Evolutionary conservation across 2,329 filamentous ascomycete genomes (phyloP), one percentile per base, ranked within the genome.

Genomic region (Sporothrix variecibatus): DNA sequence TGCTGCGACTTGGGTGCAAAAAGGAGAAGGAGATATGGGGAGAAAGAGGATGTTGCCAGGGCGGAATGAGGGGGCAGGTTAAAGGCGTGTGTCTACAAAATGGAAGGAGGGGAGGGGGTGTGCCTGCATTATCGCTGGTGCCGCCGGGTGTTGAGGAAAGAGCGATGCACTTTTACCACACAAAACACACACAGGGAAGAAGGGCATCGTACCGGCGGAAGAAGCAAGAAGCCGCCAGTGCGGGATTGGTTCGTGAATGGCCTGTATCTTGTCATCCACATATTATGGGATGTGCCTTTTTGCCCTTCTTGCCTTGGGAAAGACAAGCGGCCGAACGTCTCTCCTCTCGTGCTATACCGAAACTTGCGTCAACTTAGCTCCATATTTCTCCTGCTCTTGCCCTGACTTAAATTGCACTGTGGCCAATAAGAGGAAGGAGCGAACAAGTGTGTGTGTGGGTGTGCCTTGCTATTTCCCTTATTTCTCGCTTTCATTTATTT

Each of bases 301-400:
- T 28, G 26, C 43, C 58, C 49, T 38, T 56, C 20, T 67, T 12
- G 40, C 31, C 38, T 71, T 75, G 68, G 62, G 65, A 64, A 51
- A 51, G 53, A 71, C 56, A 40, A 53, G 69, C 43, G 73, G 56
- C 65, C 60, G 65, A 65, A 26, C 31, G 46, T 67, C 38, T 46
- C 71, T 40, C 38, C 28, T 12, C 26, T 46, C 31, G 23, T 69
- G 46, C 26, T 72, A 73, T 75, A 75, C 73, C 75, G 75, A 76
- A 74, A 76, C 75, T 49, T 75, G 75, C 75, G 68, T 75, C 75
- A 40, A 64, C 72, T 72, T 73, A 72, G 71, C 46, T 73, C 68
- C 72, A 26, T 49, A 34, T 71, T 23, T 20, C 17, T 34, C 34
- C 38, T 11, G 17, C 15, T 51, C 26, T 51, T 12, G 26, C 64